These are phyloP conservation scores for Cynara cardunculus DNA, from an alignment of 129 eudicot genomes.

Conservation along the genomic window DNA sequence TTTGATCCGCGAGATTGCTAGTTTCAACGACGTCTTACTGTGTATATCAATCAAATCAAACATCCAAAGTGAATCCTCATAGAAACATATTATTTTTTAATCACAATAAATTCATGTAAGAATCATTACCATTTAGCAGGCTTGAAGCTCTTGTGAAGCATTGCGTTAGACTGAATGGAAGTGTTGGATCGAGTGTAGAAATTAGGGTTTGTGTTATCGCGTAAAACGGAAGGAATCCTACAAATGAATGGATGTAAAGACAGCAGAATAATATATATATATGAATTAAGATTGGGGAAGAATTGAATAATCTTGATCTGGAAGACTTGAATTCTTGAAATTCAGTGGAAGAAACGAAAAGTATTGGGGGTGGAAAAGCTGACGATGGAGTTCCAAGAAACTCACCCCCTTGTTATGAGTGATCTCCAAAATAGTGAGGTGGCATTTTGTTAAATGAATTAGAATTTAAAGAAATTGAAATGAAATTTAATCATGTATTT, in stretches of 20 bases:
- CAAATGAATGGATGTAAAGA: background rate
- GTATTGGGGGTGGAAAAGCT: background rate
- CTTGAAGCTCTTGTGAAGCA: slow-evolving; percentile 82
- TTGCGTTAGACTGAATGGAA: background rate
- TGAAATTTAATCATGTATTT: no score
- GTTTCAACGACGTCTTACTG: slow-evolving; percentile 81
- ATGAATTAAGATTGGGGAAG: background rate
- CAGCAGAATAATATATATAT: background rate
- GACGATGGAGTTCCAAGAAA: slow-evolving; percentile 10
- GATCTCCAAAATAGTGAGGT: no score
- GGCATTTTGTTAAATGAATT: no score
- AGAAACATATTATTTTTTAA: background rate
- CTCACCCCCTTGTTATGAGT: no score
- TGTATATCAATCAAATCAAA: slow-evolving; percentile 7
- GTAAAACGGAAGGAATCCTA: background rate
- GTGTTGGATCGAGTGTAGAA: slow-evolving; percentile 8
- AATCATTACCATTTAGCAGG: slow-evolving; percentile 69
- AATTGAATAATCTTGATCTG: background rate
- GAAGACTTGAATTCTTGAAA: slow-evolving; percentile 19
- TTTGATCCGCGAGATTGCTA: slow-evolving; percentile 74
- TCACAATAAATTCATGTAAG: background rate
- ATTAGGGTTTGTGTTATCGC: slow-evolving; percentile 21
- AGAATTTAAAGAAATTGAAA: no score
- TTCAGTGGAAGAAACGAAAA: background rate
- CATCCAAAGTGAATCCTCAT: background rate